A percentile compares a stretch with the other conserved stretches of the same genome.
phyloP scores from a whole-genome alignment of 495 filamentous ascomycete species.

The Glonium stellatum region DNA sequence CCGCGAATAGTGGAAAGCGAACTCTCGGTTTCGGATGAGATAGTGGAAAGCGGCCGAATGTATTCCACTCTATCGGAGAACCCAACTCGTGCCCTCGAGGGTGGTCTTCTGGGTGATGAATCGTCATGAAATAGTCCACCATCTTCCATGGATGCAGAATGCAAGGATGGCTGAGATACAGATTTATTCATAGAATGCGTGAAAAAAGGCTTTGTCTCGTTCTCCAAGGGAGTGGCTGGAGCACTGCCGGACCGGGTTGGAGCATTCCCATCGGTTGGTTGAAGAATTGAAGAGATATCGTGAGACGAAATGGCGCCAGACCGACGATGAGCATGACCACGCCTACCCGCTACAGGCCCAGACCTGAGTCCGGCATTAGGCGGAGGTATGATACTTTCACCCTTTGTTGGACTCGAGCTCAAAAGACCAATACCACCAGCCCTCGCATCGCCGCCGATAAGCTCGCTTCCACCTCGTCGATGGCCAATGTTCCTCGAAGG shows the following conservation, averaged over 20 bases:
- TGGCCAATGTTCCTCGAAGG: conserved; percentile 52
- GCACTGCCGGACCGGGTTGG: conserved; percentile 53
- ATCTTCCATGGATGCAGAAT: conserved; percentile 3
- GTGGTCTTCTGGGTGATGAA: conserved; percentile 33
- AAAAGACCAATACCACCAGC: conserved; percentile 49
- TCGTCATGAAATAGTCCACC: conserved; percentile 13
- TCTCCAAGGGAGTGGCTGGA: conserved; percentile 59
- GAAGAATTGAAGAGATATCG: conserved; percentile 68
- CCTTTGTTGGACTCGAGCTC: conserved; percentile 59
- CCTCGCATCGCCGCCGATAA: conserved; percentile 66
- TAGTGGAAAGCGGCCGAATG: conserved; percentile 64
- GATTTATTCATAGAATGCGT: conserved; percentile 27
- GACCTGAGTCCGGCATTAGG: conserved; percentile 40
- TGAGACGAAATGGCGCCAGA: conserved; percentile 83
- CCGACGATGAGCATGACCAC: conserved; percentile 76
- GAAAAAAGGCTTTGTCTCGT: conserved; percentile 13
- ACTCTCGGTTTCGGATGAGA: conserved; percentile 68
- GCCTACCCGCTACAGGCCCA: conserved; percentile 45
- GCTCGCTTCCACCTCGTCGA: conserved; percentile 68
- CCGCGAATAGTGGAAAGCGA: conserved; percentile 54
- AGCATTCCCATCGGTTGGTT: conserved; percentile 44
- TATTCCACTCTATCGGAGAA: conserved; percentile 58
- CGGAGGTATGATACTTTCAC: conserved; percentile 49
- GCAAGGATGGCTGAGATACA: conserved; percentile 27
- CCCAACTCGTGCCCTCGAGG: conserved; percentile 49